phyloP scores from a whole-genome alignment of 2,329 filamentous ascomycete species.

The Penicillium sp. region DNA sequence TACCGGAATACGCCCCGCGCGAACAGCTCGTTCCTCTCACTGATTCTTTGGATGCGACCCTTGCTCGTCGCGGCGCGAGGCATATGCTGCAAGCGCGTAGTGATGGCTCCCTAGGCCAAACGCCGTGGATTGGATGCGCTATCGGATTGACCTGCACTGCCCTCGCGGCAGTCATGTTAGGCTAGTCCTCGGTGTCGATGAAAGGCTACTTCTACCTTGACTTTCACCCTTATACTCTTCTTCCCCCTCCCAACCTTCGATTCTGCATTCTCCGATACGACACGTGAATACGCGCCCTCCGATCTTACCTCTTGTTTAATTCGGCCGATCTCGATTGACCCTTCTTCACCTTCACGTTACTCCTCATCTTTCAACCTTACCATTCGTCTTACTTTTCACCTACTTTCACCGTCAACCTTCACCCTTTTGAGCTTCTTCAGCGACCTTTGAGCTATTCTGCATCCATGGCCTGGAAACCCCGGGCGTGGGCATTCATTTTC shows the following conservation, averaged over 20 bases:
- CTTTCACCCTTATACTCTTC: not conserved
- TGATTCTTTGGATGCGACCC: constrained; percentile 7
- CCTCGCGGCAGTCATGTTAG: constrained; percentile 44
- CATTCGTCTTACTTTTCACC: too few species aligned
- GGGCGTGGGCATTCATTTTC: constrained; percentile 19
- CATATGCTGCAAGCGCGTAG: constrained; percentile 39
- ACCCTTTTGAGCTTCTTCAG: constrained; percentile 22
- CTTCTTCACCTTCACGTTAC: not conserved
- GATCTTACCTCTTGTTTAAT: constrained; percentile 14
- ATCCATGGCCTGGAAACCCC: constrained; percentile 21
- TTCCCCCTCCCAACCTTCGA: constrained; percentile 4
- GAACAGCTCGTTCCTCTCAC: constrained; percentile 5
- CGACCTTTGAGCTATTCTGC: constrained; percentile 24
- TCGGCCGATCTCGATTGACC: constrained; percentile 6
- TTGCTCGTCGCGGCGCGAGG: constrained; percentile 20
- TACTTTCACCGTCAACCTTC: too few species aligned
- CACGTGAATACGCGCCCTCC: constrained; percentile 21
- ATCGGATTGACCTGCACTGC: constrained; percentile 46
- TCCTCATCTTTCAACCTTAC: not conserved
- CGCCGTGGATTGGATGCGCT: constrained; percentile 48
- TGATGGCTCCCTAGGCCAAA: constrained; percentile 44
- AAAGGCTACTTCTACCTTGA: constrained; percentile 16
- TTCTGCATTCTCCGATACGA: constrained; percentile 18
- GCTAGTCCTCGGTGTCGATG: constrained; percentile 22
- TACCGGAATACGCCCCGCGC: constrained; percentile 19